Base-by-base conservation (phyloP, 1,284 basidiomycete species). In the Leccinum idahoense region DNA sequence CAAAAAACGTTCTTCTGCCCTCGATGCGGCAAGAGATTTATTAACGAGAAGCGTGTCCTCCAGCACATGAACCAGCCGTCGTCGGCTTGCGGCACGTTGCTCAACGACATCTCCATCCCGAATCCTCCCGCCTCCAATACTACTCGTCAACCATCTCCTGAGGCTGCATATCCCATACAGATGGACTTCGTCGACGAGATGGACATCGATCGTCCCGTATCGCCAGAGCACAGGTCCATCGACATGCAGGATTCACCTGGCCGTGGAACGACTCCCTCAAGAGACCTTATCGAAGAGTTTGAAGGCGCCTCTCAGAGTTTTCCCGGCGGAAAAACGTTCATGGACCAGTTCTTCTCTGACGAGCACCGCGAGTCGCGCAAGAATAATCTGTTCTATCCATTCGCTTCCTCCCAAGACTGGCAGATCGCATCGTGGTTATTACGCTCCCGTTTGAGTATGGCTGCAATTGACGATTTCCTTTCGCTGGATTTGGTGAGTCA, bases 11-110 rank as follows among this genome's bases (percentile, higher is more conserved):
- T 15, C 2, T 51, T 61, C 18, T 60, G 59, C 32, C 62, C 44
- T n/a, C 6, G 7, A 51, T 61, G 59, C 10, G 20, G 61, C 3
- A 62, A 56, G 26, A 56, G 61, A 39, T 62, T 62, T 23, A 3
- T 51, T 46, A 51, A 51, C 15, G 53, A 62, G 10, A 61, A 18
- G 7, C 12, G 10, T n/a, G 12, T 62, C 32, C 59, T 55, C 20
- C 41, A 62, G 32, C 61, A 62, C n/a, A 62, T 62, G 61, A 62
- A 62, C n/a, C 53, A 62, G 26, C 53, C 61, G 5, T 61, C 8
- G 11, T 61, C 29, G 2, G 59, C 29, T 46, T 61, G 61, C 7
- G 7, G 39, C 5, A 35, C 59, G 8, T 10, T 55, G 18, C 18
- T 55, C 20, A 29, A 56, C 5, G 23, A 62, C 18, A 51, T 51